Base-by-base conservation (phyloP, 176 grass and related monocot species). In the Bromus sterilis region DNA sequence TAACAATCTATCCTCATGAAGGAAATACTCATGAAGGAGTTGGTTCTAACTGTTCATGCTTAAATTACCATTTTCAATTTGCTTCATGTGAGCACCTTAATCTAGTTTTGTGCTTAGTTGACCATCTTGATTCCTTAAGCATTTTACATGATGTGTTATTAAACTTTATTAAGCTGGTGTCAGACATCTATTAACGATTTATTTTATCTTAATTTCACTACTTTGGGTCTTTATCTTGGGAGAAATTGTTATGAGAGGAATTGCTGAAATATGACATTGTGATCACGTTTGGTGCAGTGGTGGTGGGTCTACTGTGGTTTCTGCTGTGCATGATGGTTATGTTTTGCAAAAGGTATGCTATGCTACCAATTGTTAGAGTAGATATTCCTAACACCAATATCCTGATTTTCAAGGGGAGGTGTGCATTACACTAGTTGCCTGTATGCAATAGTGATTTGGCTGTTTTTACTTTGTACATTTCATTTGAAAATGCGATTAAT, bases 241-340 rank as follows among this genome's bases (percentile, higher is more conserved):
- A 71, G 21, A 59, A 3, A 69, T 81, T 32, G 25, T n/a, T n/a
- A 56, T 31, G 34, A 77, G 14, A 71, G 21, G 49, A 3, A 69
- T 81, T 32, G 25, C 39, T 80, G 16, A 48, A 89, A 81, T 74
- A 61, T 86, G 78, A 77, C 61, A 44, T 51, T 81, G 9, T 49
- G 71, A 12, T 61, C 48, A 81, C 77, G 67, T 78, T 88, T 91
- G 60, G n/a, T 89, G 75, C 86, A 98, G 96, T 78, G 96, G 96
- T n/a, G 96, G 96, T 37, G 90, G 92, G 25, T 95, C 96, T 78
- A 95, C 90, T 85, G 91, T 93, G 31, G 86, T 98, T 82, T 85
- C 96, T 80, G 96, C 96, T 28, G 96, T 98, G 20, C 96, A 98
- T 37, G 96, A 98, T 46, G 96, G 96, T 66, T 98, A 91, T 82